Evolutionary conservation across 164 flowering plant genomes (phyloP), one percentile per base, ranked within the genome.

Genomic region (Kalanchoe fedtschenkoi): DNA sequence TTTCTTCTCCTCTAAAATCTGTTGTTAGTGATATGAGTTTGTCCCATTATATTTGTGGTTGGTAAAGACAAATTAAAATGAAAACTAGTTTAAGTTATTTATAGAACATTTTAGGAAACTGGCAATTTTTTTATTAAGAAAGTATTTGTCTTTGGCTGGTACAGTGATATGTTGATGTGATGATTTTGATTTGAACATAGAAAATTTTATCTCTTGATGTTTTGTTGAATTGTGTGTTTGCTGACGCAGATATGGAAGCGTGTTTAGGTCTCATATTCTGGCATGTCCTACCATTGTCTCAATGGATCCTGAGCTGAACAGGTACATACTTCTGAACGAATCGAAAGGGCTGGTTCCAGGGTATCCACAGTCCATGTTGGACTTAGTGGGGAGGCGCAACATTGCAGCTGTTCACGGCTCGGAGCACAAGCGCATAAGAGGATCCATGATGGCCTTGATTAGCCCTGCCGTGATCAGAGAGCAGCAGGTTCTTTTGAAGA

Each of bases 241-340:
- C 1, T 10, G 5, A 21, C 17, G 21, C 72, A 93, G 98, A 78
- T 81, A 76, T 78, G 98, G 97, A 11, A 82, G 65, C 58, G 64
- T 93, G 57, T 93, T 90, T 91, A 93, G 85, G 58, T 78, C 98
- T 55, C 98, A 90, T 70, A 76, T 93, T 39, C 63, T 90, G 65
- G 98, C 97, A 0, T 90, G 87, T 41, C 98, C 97, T n/a, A 84
- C 96, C 32, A 62, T 89, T 33, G 81, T 88, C 3, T 93, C 96
- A 39, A 86, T 90, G 98, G 97, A 93, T 75, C 90, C 97, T 68
- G 98, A 88, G 69, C 66, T 90, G 22, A 93, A 93, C 78, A 76
- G 85, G 72, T 85, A 77, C 75, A 88, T 93, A 5, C 81, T 93
- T 3, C 61, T 85, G 87, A 93, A 88, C 69, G 98, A 93, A 74